Base-by-base conservation (phyloP, 1,284 basidiomycete species). In the Golubevia sp. region DNA sequence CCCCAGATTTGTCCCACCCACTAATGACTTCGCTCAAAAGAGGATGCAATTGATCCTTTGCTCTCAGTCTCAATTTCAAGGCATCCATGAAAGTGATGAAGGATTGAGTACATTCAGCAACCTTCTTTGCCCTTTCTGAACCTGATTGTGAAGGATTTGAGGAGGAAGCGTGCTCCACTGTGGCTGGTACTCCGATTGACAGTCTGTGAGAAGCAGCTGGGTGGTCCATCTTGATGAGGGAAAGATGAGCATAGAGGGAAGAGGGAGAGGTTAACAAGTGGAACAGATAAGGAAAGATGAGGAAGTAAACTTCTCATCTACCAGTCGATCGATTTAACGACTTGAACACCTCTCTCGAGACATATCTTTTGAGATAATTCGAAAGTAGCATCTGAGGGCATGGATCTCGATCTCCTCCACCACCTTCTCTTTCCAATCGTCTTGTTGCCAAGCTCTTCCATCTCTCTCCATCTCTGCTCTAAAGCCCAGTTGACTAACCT, bases 1-100 rank as follows among this genome's bases (percentile, higher is more conserved):
- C 68, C 15, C 67, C 73, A 59, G 68, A 70, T 23, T 74, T 63
- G 21, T 66, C 71, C 61, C 77, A 82, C 18, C 92, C 91, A 1
- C 91, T 92, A 77, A 98, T 94, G 6, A 99, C 89, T 70, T 97
- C 95, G 73, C 96, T 93, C 53, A 99, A 84, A 68, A 97, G 90
- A 0, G 95, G 95, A 83, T 98, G 96, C 7, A 99, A 86, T 80
- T 98, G 94, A 82, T 99, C 97, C 83, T 99, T 99, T 2, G 97
- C 95, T 34, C 93, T 88, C 78, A 98, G 86, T 49, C 92, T 90
- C 63, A 98, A 87, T 82, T 96, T 96, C 55, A 98, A 87, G 0
- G 95, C 96, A 77, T 99, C 96, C 93, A 98, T 97, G 73, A 99
- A 95, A 0, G 96, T 98, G 76, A 99, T 99, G 74, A 98, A 99